Percentiles rank a stretch among this genome's conserved stretches.
phyloP scores from a whole-genome alignment of 768 basidiomycete genomes.

The Boletus pseudo-olivaceus region DNA sequence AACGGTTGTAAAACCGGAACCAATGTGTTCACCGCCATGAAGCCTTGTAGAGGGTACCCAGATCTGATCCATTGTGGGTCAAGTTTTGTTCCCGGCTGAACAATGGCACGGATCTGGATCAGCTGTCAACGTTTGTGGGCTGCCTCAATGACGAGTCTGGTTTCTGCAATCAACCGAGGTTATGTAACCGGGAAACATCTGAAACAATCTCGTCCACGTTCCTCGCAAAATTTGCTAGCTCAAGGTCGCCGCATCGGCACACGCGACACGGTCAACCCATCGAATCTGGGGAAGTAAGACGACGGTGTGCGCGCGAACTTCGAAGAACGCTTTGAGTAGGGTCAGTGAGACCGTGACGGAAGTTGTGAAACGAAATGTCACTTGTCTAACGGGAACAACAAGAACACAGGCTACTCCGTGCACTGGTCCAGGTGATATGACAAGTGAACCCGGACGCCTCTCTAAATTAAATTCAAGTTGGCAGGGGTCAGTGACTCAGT shows the following conservation, averaged over 20 bases:
- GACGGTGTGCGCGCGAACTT: neutral
- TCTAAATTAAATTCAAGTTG: no score
- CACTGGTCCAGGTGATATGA: no score
- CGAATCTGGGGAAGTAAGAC: neutral
- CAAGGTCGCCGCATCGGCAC: constrained; percentile 28
- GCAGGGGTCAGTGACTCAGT: no score
- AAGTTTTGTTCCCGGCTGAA: constrained; percentile 5
- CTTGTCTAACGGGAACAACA: neutral
- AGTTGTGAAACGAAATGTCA: neutral
- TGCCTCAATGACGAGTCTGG: no score
- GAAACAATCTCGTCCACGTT: constrained; percentile 4
- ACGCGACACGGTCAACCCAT: constrained; percentile 6
- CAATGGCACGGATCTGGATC: constrained; percentile 14
- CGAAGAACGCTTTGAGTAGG: neutral
- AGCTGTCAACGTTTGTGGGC: no score
- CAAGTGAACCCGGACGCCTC: no score
- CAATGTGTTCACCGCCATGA: neutral
- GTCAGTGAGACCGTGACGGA: neutral
- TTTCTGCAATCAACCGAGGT: constrained; percentile 11
- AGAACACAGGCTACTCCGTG: no score
- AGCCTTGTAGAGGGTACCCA: constrained; percentile 1
- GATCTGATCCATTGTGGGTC: constrained; percentile 17
- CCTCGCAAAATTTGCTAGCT: neutral
- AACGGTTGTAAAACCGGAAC: constrained; percentile 10
- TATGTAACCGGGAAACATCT: constrained; percentile 10